Base-by-base conservation (phyloP, 768 basidiomycete genomes). In the Serendipita indica region DNA sequence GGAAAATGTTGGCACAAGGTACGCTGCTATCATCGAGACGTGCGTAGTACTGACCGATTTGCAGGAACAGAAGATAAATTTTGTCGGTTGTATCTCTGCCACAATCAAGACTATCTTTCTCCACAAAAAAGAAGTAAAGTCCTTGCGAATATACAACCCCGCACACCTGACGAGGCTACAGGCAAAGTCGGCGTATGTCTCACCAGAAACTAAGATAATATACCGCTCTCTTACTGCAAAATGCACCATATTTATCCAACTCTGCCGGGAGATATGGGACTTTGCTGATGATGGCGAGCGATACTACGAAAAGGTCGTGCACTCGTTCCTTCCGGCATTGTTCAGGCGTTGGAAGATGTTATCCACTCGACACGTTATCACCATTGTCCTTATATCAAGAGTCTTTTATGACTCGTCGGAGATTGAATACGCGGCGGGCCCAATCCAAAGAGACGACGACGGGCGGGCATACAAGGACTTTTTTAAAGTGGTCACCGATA, bases 201-300 rank as follows among this genome's bases (percentile, higher is more conserved):
- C 86, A 1, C 70, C 84, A 25, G 72, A 79, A n/a, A 97, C 94
- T 6, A 93, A 91, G 69, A 73, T 86, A 12, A 81, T 99, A 32
- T 93, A 84, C 65, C 79, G 96, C 39, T 90, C 90, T 12, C 80
- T 92, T 43, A 93, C 91, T 1, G 91, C 93, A 39, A 90, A 86
- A 66, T 78, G 86, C 33, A 96, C 89, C 18, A 84, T 98, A 59
- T 94, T 96, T 69, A 90, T 99, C 49, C 93, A 97, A 74, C 86
- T 99, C 14, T 94, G 91, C 68, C 81, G 84, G 49, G 96, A 98
- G 67, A 80, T 96, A 58, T 98, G 90, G 89, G 89, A 96, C 65
- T 98, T 98, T 67, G 80, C 92, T 22, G 91, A 89, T 33, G 96
- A 98, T 62, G 96, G 96, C 22, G 92, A 96, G 69, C 81, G 93